These are phyloP conservation scores for Luzula sylvatica DNA, from an alignment of 176 grass and related monocot species.

Conservation along the genomic window DNA sequence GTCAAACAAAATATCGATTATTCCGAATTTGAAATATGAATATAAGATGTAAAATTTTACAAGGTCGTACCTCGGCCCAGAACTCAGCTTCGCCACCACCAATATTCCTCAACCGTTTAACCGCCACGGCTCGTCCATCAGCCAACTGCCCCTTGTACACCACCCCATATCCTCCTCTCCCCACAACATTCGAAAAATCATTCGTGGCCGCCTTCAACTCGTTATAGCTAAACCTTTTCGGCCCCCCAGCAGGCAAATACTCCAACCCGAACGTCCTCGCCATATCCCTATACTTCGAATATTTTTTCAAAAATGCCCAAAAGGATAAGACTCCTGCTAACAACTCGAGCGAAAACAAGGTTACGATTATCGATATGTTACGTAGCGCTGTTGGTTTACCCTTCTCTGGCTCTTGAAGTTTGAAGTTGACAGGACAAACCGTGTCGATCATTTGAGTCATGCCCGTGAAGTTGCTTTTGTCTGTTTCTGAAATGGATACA, in stretches of 20 bases:
- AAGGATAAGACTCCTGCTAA: conserved; percentile 67
- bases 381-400: conserved; percentile 15
- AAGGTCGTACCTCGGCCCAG: conserved; percentile 50
- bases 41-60: too few species aligned
- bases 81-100: conserved; percentile 83
- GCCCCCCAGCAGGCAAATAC: conserved; percentile 70
- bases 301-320: conserved; percentile 92
- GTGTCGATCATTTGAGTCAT: conserved; percentile 71
- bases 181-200: conserved; percentile 75
- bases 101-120: conserved; percentile 69
- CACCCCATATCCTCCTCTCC: conserved; percentile 56
- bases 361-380: conserved; percentile 58
- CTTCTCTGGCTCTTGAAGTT: conserved; percentile 51
- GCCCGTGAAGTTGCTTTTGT: conserved; percentile 37
- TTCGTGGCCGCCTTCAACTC: conserved; percentile 82
- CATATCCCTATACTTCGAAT: conserved; percentile 96
- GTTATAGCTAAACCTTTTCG: conserved; percentile 65
- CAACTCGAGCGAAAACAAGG: conserved; percentile 66
- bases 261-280: conserved; percentile 75
- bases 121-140: conserved; percentile 66
- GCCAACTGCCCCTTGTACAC: conserved; percentile 74
- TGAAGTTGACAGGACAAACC: conserved; percentile 45
- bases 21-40: too few species aligned
- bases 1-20: too few species aligned
- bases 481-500: conserved; percentile 28